Conservation (phyloP, 192 early-diverging fungal species). For the Podila clonocystis region DNA sequence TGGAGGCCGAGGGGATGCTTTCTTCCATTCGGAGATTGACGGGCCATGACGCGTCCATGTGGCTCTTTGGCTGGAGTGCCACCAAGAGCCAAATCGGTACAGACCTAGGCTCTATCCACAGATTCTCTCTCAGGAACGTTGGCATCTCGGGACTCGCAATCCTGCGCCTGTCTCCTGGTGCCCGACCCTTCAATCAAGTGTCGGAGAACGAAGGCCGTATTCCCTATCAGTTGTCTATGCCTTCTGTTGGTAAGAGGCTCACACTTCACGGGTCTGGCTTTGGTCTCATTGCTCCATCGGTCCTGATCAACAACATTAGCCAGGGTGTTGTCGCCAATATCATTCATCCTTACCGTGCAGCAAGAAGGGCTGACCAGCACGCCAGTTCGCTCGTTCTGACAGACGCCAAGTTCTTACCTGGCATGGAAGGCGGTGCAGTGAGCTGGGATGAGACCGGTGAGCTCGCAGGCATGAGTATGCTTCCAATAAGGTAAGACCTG, state of each 20-base stretch:
- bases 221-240: conserved; percentile 27
- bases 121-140: conserved; percentile 44
- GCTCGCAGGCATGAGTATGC: conserved; percentile 44
- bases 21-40: conserved; percentile 36
- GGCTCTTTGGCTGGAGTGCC: conserved; percentile 40
- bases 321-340: conserved; percentile 52
- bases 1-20: conserved; percentile 49
- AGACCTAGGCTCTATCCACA: conserved; percentile 40
- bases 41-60: conserved; percentile 35
- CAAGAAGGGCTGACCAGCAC: conserved; percentile 31
- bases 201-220: not conserved
- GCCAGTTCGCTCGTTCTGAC: conserved; percentile 39
- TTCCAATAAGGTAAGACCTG: conserved; percentile 44
- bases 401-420: conserved; percentile 50
- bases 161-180: conserved; percentile 15
- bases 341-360: conserved; percentile 41
- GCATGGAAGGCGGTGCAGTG: conserved; percentile 52
- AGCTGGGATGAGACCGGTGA: conserved; percentile 48
- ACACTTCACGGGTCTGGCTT: conserved; percentile 49
- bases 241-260: conserved; percentile 35
- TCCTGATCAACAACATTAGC: conserved; percentile 51
- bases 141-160: conserved; percentile 45
- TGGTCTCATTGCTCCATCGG: conserved; percentile 49
- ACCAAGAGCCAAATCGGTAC: conserved; percentile 42
- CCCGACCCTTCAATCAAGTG: not conserved